These are phyloP conservation scores for Thermothielavioides terrestris DNA, from an alignment of 495 filamentous ascomycete genomes.

Conservation along the genomic window DNA sequence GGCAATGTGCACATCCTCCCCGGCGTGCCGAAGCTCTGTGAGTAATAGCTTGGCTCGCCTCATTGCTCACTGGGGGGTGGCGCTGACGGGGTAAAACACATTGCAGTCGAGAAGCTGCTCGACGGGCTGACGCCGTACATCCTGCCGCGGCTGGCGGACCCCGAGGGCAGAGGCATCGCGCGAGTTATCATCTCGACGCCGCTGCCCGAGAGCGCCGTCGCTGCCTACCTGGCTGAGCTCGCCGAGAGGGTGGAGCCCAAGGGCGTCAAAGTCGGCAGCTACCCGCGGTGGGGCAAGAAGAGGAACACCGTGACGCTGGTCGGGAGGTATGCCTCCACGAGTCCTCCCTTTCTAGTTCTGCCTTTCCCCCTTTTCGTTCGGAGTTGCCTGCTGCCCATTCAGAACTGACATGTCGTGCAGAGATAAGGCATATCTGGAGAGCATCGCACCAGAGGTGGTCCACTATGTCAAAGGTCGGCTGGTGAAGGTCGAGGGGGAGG, in stretches of 20 bases:
- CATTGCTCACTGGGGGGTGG: too few relatives aligned
- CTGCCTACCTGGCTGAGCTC: conserved; percentile 70
- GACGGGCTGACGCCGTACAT: conserved; percentile 64
- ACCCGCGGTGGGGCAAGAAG: conserved; percentile 84
- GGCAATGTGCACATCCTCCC: conserved; percentile 91
- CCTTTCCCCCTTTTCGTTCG: neutral
- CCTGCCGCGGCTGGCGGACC: conserved; percentile 60
- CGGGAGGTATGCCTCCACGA: conserved; percentile 47
- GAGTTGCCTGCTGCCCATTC: neutral
- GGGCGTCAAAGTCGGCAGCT: conserved; percentile 92
- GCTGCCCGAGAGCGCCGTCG: conserved; percentile 73
- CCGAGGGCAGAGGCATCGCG: conserved; percentile 67
- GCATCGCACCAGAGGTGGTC: conserved; percentile 42
- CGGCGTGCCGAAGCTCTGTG: conserved; percentile 73
- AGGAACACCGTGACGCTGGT: conserved; percentile 88
- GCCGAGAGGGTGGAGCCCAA: conserved; percentile 58
- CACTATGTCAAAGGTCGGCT: conserved; percentile 39
- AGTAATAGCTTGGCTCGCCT: too few relatives aligned
- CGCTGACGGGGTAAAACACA: too few relatives aligned
- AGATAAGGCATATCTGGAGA: conserved; percentile 42
- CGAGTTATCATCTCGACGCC: conserved; percentile 80
- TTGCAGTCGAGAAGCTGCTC: conserved; percentile 57
- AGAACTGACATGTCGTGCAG: conserved; percentile 17
- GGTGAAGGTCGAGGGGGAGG: conserved; percentile 38
- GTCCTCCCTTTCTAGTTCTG: neutral